Base-by-base conservation (phyloP, 2,329 filamentous ascomycete genomes). In the Fusarium concolor region DNA sequence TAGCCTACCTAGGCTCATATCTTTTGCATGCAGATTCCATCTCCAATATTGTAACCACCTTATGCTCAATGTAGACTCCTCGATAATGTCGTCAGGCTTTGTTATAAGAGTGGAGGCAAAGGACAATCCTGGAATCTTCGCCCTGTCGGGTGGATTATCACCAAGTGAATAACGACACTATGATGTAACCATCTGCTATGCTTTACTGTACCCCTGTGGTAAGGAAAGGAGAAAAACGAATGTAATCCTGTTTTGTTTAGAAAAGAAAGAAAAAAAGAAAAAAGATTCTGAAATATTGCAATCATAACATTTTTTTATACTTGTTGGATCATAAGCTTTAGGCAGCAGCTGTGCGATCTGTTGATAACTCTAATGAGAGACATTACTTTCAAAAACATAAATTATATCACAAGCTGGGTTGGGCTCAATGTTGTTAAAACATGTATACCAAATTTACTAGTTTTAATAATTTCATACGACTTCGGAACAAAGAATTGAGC, bases 181-280 rank as follows among this genome's bases (percentile, higher is more conserved):
- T 67, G 64, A 67, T 63, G 64, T 52, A 50, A 67, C 35, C n/a
- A 8, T 22, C 7, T 31, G 18, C 14, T 26, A 35, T 29, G 28
- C 42, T 45, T 41, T 57, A 6, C 31, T 15, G 12, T 2, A 15
- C 3, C 26, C 14, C 6, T 2, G 14, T 15, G 10, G 31, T 33
- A 15, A 35, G 15, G 33, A n/a, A 35, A 35, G 7, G 33, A n/a
- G 14, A 33, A 17, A 17, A 10, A 33, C 31, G 14, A 33, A n/a
- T 33, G 4, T 7, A n/a, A 8, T 15, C 17, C 3, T 35, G 9
- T 35, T 35, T 35, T n/a, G 6, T 6, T n/a, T 15, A 3, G 15
- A n/a, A n/a, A n/a, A n/a, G n/a, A n/a, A n/a, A n/a, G n/a, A n/a
- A n/a, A n/a, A n/a, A n/a, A n/a, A n/a, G n/a, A n/a, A n/a, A 35